These are phyloP conservation scores for Pterocarpus santalinus DNA, from an alignment of 306 rosid species.

Conservation along the genomic window DNA sequence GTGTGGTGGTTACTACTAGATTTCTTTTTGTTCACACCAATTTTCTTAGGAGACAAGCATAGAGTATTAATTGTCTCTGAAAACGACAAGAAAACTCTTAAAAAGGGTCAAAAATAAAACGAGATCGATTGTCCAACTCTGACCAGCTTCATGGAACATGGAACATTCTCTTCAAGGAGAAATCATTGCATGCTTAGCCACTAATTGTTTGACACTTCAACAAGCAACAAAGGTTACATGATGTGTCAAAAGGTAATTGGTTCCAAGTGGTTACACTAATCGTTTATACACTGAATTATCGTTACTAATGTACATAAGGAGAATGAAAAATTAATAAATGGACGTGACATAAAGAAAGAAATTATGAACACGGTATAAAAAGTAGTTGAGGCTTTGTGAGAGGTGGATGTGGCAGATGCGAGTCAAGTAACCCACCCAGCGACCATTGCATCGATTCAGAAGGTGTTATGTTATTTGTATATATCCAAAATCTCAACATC, in stretches of 20 bases:
- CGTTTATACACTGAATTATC: background rate
- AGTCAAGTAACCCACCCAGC: constrained; percentile 31
- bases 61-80: background rate
- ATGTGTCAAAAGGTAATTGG: constrained; percentile 20
- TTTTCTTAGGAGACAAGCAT: constrained; percentile 27
- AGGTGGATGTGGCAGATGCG: constrained; percentile 16
- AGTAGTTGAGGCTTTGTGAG: constrained; percentile 3
- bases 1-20: background rate
- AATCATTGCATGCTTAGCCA: background rate
- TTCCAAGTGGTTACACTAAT: constrained; percentile 10
- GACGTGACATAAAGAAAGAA: background rate
- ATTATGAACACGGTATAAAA: background rate
- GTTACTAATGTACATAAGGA: background rate
- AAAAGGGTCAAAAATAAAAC: background rate
- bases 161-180: constrained; percentile 15
- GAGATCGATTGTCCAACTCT: background rate
- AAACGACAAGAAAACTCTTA: background rate
- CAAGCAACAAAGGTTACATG: background rate
- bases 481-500: no score
- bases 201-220: background rate
- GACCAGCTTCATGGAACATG: constrained; percentile 8
- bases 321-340: background rate
- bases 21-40: background rate
- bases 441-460: constrained; percentile 25
- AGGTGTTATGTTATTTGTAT: no score